phyloP scores from a whole-genome alignment of 139 green algal species.

The Gonium pectorale region DNA sequence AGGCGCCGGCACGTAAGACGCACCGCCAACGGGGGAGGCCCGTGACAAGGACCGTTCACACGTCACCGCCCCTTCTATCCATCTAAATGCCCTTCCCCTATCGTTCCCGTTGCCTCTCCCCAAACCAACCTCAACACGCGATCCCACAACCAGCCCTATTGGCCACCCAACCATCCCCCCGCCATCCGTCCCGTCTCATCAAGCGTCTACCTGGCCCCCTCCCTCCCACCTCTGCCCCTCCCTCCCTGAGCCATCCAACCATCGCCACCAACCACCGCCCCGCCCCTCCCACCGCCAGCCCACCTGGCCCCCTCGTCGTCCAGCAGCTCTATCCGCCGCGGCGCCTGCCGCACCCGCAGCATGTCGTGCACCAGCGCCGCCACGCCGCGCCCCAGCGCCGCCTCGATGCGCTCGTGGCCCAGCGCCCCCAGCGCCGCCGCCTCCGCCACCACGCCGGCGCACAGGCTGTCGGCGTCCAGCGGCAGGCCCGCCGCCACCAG shows the following conservation, averaged over 20 bases:
- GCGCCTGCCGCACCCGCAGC: constrained; percentile 72
- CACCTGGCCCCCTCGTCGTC: constrained; percentile 87
- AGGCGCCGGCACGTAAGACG: no score
- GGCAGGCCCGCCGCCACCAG: constrained; percentile 71
- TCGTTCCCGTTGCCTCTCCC: no score
- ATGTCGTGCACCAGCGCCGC: constrained; percentile 78
- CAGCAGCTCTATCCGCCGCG: constrained; percentile 77
- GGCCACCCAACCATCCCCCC: no score
- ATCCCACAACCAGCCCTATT: no score
- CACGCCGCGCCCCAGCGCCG: constrained; percentile 71
- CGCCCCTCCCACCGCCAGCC: neutral
- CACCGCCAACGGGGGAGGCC: no score
- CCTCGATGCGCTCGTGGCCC: constrained; percentile 60
- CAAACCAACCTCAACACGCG: no score
- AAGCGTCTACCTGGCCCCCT: no score
- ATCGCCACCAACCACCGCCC: neutral
- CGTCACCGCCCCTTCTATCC: no score
- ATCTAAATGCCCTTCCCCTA: no score
- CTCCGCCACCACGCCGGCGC: constrained; percentile 86
- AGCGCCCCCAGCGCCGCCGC: constrained; percentile 61
- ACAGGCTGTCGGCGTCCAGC: constrained; percentile 86
- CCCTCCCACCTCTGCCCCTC: no score
- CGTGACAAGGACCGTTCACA: no score
- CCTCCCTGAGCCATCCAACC: neutral
- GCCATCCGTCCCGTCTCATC: no score